A percentile compares a stretch with the other conserved stretches of the same genome.
Conservation (phyloP, 1,284 basidiomycete genomes). For the Meira miltonrushii region DNA sequence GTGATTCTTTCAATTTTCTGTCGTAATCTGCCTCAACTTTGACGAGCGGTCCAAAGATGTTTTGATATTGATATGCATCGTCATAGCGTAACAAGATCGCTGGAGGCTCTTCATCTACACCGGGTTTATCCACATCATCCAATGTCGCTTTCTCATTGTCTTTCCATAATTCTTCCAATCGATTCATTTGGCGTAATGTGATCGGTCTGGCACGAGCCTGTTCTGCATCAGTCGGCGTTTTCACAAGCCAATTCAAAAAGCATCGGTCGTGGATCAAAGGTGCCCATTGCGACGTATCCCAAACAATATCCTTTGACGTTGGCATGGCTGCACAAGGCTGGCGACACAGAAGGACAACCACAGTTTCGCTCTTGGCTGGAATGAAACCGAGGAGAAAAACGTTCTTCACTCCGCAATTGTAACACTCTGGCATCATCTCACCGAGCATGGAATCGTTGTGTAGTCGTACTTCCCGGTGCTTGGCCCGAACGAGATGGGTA, state of each 20-base stretch:
- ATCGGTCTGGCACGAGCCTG: slow-evolving; percentile 91
- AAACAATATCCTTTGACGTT: slow-evolving; percentile 87
- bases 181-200: slow-evolving; percentile 91
- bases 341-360: slow-evolving; percentile 96
- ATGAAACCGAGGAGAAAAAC: slow-evolving; percentile 99
- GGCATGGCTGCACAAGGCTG: slow-evolving; percentile 93
- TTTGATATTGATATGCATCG: slow-evolving; percentile 98
- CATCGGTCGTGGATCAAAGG: slow-evolving; percentile 96
- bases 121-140: slow-evolving; percentile 92
- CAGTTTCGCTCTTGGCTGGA: slow-evolving; percentile 96
- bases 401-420: slow-evolving; percentile 99
- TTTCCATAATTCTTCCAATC: slow-evolving; percentile 95
- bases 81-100: slow-evolving; percentile 81
- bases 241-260: slow-evolving; percentile 97
- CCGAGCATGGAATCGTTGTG: slow-evolving; percentile 92
- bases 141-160: slow-evolving; percentile 90
- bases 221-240: slow-evolving; percentile 90
- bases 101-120: slow-evolving; percentile 67
- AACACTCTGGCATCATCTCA: slow-evolving; percentile 90
- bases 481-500: slow-evolving; percentile 95
- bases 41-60: slow-evolving; percentile 95
- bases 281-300: slow-evolving; percentile 97
- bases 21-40: slow-evolving; percentile 99
- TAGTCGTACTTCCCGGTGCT: slow-evolving; percentile 96
- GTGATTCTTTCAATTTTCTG: slow-evolving; percentile 92